Evolutionary conservation across 2,329 filamentous ascomycete genomes (phyloP).

Genomic region (Talaromyces sp.): DNA sequence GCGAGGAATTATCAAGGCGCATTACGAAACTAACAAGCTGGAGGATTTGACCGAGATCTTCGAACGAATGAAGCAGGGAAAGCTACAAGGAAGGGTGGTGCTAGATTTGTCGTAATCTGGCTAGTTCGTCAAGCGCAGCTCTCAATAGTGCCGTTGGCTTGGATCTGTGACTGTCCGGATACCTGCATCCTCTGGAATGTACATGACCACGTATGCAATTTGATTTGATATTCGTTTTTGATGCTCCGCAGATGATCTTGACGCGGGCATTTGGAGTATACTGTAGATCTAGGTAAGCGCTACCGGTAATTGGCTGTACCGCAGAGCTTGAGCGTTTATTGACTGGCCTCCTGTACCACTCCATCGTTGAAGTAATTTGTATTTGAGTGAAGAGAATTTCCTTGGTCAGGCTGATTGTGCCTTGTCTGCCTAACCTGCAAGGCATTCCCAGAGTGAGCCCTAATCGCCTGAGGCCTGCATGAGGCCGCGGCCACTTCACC

Average conservation of each 20-base stretch:
- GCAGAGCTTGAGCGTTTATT: not conserved
- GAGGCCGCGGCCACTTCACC: not conserved
- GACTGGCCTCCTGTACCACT: not conserved
- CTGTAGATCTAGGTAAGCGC: not conserved
- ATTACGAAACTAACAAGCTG: constrained; percentile 47
- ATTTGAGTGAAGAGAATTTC: not conserved
- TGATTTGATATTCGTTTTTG: not conserved
- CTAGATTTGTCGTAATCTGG: constrained; percentile 38
- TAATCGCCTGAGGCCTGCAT: not conserved
- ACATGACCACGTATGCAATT: not conserved
- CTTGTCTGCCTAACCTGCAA: constrained; percentile 4
- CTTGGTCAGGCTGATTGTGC: not conserved
- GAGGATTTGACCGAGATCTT: constrained; percentile 46
- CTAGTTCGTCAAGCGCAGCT: not conserved
- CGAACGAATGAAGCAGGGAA: constrained; percentile 43
- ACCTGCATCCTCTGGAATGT: not conserved
- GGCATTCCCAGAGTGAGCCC: constrained; percentile 6
- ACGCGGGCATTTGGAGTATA: not conserved
- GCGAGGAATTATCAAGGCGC: constrained; percentile 47
- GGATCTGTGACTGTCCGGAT: not conserved
- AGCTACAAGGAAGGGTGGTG: constrained; percentile 48
- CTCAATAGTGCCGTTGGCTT: not conserved
- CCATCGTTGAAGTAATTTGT: not conserved
- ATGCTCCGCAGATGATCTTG: constrained; percentile 1
- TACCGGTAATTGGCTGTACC: not conserved